phyloP scores from a whole-genome alignment of 306 rosid species.

The Spatholobus suberectus region DNA sequence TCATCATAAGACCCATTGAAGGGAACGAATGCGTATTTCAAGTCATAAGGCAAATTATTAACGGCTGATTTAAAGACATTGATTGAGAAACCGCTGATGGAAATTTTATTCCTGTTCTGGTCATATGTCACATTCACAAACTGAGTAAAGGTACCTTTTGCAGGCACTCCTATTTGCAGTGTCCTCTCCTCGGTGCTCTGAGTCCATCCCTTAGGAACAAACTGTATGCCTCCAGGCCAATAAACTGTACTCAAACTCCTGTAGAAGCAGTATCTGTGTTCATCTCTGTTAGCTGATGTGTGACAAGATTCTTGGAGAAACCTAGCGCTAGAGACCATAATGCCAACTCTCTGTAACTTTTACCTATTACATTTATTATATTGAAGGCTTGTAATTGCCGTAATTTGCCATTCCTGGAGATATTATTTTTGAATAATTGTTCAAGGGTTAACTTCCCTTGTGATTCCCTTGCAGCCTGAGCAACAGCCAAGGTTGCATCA shows the following conservation, averaged over 20 bases:
- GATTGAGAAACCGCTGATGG: constrained; percentile 59
- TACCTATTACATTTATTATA: constrained; percentile 62
- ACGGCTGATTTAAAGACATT: constrained; percentile 54
- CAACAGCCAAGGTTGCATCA: constrained; percentile 51
- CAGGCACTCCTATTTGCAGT: constrained; percentile 57
- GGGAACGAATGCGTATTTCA: constrained; percentile 39
- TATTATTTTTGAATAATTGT: constrained; percentile 29
- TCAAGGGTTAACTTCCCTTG: constrained; percentile 31
- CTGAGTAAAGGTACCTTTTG: constrained; percentile 48
- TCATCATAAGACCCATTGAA: neutral
- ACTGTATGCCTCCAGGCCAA: constrained; percentile 53
- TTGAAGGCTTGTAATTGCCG: constrained; percentile 40
- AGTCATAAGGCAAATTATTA: constrained; percentile 43
- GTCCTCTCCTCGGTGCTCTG: constrained; percentile 21
- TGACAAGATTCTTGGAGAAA: constrained; percentile 40
- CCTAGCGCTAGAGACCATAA: constrained; percentile 62
- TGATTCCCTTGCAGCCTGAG: constrained; percentile 38
- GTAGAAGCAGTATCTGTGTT: neutral
- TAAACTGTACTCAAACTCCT: constrained; percentile 38
- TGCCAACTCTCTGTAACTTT: constrained; percentile 54
- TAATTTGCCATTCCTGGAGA: constrained; percentile 42
- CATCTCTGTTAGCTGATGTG: neutral
- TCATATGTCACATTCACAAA: constrained; percentile 58
- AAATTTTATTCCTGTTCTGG: constrained; percentile 35
- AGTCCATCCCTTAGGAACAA: constrained; percentile 47